Evolutionary conservation across 2,329 filamentous ascomycete species (phyloP), one percentile per base, ranked within the genome.

Genomic region (Colletotrichum camelliae): DNA sequence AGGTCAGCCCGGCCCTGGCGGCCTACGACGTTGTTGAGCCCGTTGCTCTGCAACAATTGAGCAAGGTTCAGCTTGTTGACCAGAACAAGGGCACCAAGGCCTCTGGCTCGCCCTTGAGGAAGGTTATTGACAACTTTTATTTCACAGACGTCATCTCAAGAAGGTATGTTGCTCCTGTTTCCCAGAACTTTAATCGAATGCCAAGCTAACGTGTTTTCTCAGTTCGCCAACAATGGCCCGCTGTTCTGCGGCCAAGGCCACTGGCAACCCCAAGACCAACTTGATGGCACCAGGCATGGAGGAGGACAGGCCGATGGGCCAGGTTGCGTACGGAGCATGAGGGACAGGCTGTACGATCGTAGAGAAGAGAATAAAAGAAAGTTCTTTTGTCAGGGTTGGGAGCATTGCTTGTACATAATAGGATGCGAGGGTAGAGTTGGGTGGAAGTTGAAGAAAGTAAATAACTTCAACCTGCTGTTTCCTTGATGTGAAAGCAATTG

Each of bases 221-320:
- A 98, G 96, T 89, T 98, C 96, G 77, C 96, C 97, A 67, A 99
- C 97, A 74, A 99, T 99, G 97, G 97, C 97, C 76, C 94, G 97
- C 83, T 98, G 96, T 90, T 98, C 96, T 66, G 96, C 95, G 69
- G 94, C 96, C 79, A 98, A 98, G 91, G 94, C 94, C 74, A 93
- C 92, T 12, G 93, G 93, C 77, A 94, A 96, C 86, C 91, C 94
- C 73, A 89, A 94, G 84, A 96, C 92, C 71, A 95, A 96, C 86
- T 91, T 95, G 79, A 94, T 96, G 93, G 94, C 94, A 70, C 89
- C 93, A 27, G 94, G 94, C 70, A 89, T 91, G 84, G 89, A 90
- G 81, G 89, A 92, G 80, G 90, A 92, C 80, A 90, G 87, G 85
- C 91, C 91, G 5, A 88, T 90, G 87, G 91, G 91, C 67, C 91